These are phyloP conservation scores for Blastobotrys terrestris DNA, from an alignment of 805 yeast species.

Conservation along the genomic window DNA sequence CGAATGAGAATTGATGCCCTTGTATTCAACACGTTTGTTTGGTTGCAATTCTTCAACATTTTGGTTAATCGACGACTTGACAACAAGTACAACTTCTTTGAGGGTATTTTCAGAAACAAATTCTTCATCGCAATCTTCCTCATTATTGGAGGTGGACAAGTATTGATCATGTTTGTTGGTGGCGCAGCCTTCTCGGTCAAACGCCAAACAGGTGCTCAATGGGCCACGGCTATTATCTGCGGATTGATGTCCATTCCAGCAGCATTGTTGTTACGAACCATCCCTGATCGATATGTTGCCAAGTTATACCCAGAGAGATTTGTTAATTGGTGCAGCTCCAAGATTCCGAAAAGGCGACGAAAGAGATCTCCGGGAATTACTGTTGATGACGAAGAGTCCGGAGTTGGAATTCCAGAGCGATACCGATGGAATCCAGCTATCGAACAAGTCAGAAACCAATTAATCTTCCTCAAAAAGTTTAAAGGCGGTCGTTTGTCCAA, in stretches of 20 bases:
- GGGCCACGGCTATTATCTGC: conserved; percentile 82
- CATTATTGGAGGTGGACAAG: conserved; percentile 78
- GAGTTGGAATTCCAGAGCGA: conserved; percentile 17
- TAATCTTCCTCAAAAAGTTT: conserved; percentile 29
- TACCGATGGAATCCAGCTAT: conserved; percentile 37
- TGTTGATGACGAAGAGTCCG: conserved; percentile 20
- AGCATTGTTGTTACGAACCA: conserved; percentile 67
- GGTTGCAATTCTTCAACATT: conserved; percentile 95
- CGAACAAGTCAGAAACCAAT: conserved; percentile 34
- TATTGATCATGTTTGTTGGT: conserved; percentile 91
- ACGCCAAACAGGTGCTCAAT: conserved; percentile 74
- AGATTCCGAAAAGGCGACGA: conserved; percentile 13
- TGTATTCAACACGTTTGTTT: conserved; percentile 93
- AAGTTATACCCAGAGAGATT: conserved; percentile 23
- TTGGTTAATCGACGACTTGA: conserved; percentile 87
- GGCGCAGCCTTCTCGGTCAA: conserved; percentile 89
- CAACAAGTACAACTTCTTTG: conserved; percentile 74
- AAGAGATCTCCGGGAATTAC: conserved; percentile 4
- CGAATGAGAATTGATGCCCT: conserved; percentile 63
- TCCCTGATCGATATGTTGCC: conserved; percentile 58
- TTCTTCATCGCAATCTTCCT: conserved; percentile 68
- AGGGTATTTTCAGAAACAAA: conserved; percentile 73
- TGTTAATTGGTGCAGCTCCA: conserved; percentile 21
- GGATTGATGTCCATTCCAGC: conserved; percentile 78
- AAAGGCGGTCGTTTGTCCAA: conserved; percentile 37